Percentiles rank a stretch among this genome's conserved stretches.
Conservation (phyloP, 2,329 filamentous ascomycete genomes). For the Clarireedia monteithiana region DNA sequence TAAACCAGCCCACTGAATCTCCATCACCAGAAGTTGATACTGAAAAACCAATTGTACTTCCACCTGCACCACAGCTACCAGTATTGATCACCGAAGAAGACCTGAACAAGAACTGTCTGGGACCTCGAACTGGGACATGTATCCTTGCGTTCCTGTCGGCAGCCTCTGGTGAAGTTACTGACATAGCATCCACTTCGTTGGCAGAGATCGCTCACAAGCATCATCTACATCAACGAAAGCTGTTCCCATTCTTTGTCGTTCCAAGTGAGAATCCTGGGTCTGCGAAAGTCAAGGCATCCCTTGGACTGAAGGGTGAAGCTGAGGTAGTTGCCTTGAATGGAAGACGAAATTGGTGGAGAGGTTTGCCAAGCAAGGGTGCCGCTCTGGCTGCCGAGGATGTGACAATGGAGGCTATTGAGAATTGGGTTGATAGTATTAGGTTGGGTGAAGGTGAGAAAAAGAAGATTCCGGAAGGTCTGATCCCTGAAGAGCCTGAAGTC, state of each 20-base stretch:
- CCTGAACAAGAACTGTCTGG: slow-evolving; percentile 65
- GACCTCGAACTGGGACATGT: slow-evolving; percentile 70
- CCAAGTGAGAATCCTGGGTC: slow-evolving; percentile 53
- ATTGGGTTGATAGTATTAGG: slow-evolving; percentile 85
- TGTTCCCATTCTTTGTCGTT: slow-evolving; percentile 80
- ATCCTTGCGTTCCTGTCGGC: slow-evolving; percentile 65
- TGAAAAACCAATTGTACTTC: slow-evolving; percentile 38
- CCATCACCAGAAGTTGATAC: slow-evolving; percentile 30
- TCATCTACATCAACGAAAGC: slow-evolving; percentile 51
- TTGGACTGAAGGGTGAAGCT: slow-evolving; percentile 54
- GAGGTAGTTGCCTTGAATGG: slow-evolving; percentile 79
- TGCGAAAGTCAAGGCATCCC: slow-evolving; percentile 45
- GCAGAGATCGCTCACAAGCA: slow-evolving; percentile 73
- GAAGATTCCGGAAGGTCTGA: slow-evolving; percentile 57
- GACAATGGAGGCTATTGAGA: slow-evolving; percentile 57
- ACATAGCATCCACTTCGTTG: slow-evolving; percentile 54
- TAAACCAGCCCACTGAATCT: slow-evolving; percentile 45
- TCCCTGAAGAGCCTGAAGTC: slow-evolving; percentile 37
- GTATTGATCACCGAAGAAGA: slow-evolving; percentile 55
- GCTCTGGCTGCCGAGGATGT: slow-evolving; percentile 37
- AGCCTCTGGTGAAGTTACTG: slow-evolving; percentile 30
- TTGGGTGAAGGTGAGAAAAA: slow-evolving; percentile 80
- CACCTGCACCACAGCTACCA: slow-evolving; percentile 54
- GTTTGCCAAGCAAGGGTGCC: slow-evolving; percentile 38
- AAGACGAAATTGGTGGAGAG: slow-evolving; percentile 79